Percentiles rank a stretch among this genome's conserved stretches.
These are phyloP conservation scores for Citrullus colocynthis DNA, from an alignment of 306 rosid genomes.

Conservation along the genomic window DNA sequence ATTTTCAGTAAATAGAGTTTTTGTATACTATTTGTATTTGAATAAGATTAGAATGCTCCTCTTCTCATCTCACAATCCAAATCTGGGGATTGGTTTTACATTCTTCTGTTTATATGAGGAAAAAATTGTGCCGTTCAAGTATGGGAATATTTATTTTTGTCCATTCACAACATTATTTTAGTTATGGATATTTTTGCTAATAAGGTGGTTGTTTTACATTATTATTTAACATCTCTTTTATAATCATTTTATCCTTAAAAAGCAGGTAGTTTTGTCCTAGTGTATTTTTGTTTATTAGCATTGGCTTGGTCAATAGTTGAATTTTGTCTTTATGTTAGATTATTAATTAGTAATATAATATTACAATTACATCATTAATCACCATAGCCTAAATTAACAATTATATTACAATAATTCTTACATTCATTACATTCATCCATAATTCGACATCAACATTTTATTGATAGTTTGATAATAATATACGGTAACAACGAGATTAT, in stretches of 20 bases:
- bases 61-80: neutral
- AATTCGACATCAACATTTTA: too few species aligned
- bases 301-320: neutral
- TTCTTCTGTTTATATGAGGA: neutral
- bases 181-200: neutral
- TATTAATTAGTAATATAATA: neutral
- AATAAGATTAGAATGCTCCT: neutral
- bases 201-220: neutral
- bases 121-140: neutral
- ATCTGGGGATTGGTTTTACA: neutral
- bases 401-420: too few species aligned
- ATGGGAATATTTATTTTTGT: neutral
- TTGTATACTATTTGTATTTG: neutral
- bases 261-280: neutral
- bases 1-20: neutral
- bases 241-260: neutral
- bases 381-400: neutral
- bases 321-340: neutral
- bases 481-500: neutral
- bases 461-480: neutral
- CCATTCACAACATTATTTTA: neutral
- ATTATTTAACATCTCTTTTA: constrained; percentile 1
- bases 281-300: neutral
- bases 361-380: neutral
- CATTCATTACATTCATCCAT: too few species aligned